Evolutionary conservation across 805 yeast genomes (phyloP).

Genomic region (Priceomyces castillae): DNA sequence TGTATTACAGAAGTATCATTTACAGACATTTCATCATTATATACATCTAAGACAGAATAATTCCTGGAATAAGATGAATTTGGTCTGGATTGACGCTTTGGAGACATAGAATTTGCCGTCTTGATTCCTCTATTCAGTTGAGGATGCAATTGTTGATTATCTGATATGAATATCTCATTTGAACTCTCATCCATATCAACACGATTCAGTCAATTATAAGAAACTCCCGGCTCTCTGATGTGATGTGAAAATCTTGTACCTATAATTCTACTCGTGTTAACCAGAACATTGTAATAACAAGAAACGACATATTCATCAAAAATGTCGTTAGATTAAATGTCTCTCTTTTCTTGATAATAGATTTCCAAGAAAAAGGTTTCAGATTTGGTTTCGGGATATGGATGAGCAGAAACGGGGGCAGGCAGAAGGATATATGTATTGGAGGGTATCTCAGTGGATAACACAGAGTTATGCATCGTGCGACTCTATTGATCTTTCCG

Average conservation of each 20-base stretch:
- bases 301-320: background rate
- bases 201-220: too few relatives aligned
- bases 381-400: too few relatives aligned
- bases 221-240: too few relatives aligned
- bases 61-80: constrained; percentile 33
- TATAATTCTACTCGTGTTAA: too few relatives aligned
- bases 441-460: constrained; percentile 27
- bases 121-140: background rate
- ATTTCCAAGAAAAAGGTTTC: too few relatives aligned
- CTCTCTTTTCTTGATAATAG: background rate
- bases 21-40: constrained; percentile 23
- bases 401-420: too few relatives aligned
- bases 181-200: background rate
- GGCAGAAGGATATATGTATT: constrained; percentile 29
- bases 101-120: background rate
- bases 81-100: constrained; percentile 4
- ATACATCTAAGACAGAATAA: constrained; percentile 38
- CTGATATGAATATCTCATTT: background rate
- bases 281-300: background rate
- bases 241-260: too few relatives aligned
- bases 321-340: background rate
- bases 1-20: background rate
- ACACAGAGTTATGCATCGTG: constrained; percentile 30
- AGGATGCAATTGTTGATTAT: background rate
- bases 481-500: constrained; percentile 24